Evolutionary conservation across 2,329 filamentous ascomycete genomes (phyloP).

Genomic region (Xylaria sp.): DNA sequence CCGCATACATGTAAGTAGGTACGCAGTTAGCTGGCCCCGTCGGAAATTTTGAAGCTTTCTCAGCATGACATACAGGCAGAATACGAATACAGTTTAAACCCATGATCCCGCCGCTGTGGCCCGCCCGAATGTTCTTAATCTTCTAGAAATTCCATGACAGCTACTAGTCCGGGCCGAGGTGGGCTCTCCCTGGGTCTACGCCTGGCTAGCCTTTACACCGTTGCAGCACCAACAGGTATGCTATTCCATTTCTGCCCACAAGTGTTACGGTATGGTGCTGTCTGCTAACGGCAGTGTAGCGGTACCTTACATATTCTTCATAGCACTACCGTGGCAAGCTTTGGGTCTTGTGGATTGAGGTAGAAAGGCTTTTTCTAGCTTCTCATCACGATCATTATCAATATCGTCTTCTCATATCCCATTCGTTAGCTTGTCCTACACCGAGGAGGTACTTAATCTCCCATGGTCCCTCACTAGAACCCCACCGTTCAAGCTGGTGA

Average conservation of each 20-base stretch:
- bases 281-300: too few species aligned
- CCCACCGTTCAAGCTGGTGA: not conserved
- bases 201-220: not conserved
- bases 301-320: too few species aligned
- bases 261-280: too few species aligned
- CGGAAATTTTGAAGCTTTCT: too few species aligned
- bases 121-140: constrained; percentile 8
- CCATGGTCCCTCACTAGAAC: not conserved
- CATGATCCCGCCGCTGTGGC: constrained; percentile 22
- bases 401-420: not conserved
- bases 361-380: too few species aligned
- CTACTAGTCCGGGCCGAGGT: not conserved
- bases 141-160: constrained; percentile 22
- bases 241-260: not conserved
- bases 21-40: too few species aligned
- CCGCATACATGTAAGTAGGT: too few species aligned
- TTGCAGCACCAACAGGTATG: not conserved
- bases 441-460: not conserved
- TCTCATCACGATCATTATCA: too few species aligned
- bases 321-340: too few species aligned
- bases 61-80: not conserved
- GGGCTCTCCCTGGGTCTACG: too few species aligned
- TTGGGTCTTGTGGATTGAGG: too few species aligned
- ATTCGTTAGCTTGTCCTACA: not conserved
- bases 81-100: too few species aligned